Base-by-base conservation (phyloP, 306 rosid species). In the Phaseolus lunatus region DNA sequence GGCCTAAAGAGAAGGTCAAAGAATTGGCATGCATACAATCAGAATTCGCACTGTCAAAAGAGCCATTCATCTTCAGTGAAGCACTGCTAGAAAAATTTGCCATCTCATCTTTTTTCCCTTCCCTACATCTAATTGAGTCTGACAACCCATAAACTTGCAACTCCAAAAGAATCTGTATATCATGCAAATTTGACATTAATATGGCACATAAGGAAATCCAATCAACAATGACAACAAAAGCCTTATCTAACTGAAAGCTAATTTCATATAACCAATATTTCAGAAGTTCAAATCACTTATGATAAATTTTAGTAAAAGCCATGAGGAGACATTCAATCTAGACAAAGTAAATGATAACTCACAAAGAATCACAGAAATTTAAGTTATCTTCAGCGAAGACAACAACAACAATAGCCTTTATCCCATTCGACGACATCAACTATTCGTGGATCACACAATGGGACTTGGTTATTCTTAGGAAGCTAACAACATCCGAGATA, bases 121-220 rank as follows among this genome's bases (percentile, higher is more conserved):
- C 97, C 75, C 78, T 89, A 81, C 90, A 82, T 85, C 81, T 92
- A 76, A 85, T 82, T 54, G 93, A 90, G 84, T 95, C 98, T 82
- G 97, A 92, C 89, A 95, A 81, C 87, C 97, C 99, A 57, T 92
- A 92, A 53, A 92, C 94, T 92, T 95, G 99, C 85, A 95, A 89
- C 75, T 92, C 97, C 80, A 95, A 81, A 77, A 91, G 77, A 84
- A 88, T 80, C 99, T 95, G 99, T 41, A 67, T 16, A 67, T 76
- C 63, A 37, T 75, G 44, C 80, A 80, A 3, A 57, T 57, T 62
- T 72, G 62, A 69, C 54, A 81, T 76, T 71, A 86, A 63, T 72
- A 72, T 41, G 59, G 44, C 22, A 71, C 70, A 37, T 70, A 19
- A 53, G 72, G 67, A 14, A 65, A 78, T 66, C 23, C 19, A 80